Evolutionary conservation across 129 eudicot species (phyloP).

Genomic region (Flaveria linearis): DNA sequence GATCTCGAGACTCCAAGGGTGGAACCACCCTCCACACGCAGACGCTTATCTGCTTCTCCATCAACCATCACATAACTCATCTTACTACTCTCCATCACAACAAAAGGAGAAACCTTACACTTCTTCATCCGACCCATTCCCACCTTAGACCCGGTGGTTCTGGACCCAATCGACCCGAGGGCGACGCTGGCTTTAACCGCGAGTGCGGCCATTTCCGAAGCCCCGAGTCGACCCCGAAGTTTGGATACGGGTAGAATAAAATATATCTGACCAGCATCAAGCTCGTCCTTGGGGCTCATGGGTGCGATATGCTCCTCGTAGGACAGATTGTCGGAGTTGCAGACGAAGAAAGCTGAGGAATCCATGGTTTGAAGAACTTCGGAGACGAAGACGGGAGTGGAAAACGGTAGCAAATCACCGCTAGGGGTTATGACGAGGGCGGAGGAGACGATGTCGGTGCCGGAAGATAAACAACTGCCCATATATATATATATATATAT

Average conservation of each 20-base stretch:
- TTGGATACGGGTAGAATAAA: slow-evolving; percentile 49
- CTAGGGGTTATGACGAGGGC: slow-evolving; percentile 31
- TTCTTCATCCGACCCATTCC: neutral
- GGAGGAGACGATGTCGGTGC: neutral
- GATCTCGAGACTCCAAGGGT: slow-evolving; percentile 34
- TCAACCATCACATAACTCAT: slow-evolving; percentile 38
- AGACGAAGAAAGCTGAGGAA: slow-evolving; percentile 41
- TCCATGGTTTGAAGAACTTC: slow-evolving; percentile 26
- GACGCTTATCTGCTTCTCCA: neutral
- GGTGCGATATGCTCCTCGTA: slow-evolving; percentile 54
- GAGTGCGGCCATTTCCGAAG: slow-evolving; percentile 76
- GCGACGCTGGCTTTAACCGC: slow-evolving; percentile 82
- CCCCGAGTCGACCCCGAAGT: slow-evolving; percentile 49
- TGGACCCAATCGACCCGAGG: slow-evolving; percentile 14
- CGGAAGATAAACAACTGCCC: slow-evolving; percentile 37
- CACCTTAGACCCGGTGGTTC: too few relatives aligned
- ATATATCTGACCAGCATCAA: slow-evolving; percentile 63
- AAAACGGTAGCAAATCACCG: slow-evolving; percentile 39
- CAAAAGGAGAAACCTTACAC: slow-evolving; percentile 36
- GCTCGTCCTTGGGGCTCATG: slow-evolving; percentile 35
- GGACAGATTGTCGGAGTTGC: slow-evolving; percentile 61
- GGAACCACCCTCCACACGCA: neutral
- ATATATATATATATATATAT: neutral
- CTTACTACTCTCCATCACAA: slow-evolving; percentile 38
- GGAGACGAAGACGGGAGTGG: slow-evolving; percentile 39